phyloP scores from a whole-genome alignment of 2,329 filamentous ascomycete genomes.

The Talaromyces marneffei region DNA sequence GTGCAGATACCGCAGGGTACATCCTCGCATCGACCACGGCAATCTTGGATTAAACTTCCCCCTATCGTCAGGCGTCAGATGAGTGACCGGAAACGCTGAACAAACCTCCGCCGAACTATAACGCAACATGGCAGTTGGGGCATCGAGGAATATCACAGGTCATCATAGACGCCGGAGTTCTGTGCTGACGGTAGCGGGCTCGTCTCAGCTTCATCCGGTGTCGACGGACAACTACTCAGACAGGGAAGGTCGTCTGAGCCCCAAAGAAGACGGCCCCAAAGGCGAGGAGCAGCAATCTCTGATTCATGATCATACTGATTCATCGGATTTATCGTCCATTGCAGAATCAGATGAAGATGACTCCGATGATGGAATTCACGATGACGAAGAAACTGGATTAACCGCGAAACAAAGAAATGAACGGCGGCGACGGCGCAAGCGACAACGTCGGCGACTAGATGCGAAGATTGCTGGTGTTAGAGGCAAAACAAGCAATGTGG shows the following conservation, averaged over 20 bases:
- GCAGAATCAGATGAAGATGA: conserved; percentile 50
- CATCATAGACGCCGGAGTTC: conserved; percentile 38
- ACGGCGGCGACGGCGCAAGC: conserved; percentile 60
- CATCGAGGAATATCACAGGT: conserved; percentile 22
- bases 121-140: conserved; percentile 29
- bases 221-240: conserved; percentile 33
- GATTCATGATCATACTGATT: conserved; percentile 31
- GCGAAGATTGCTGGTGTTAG: conserved; percentile 59
- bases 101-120: neutral
- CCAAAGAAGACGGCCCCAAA: conserved; percentile 21
- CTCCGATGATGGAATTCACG: conserved; percentile 67
- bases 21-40: neutral
- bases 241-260: conserved; percentile 16
- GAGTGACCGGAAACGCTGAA: neutral
- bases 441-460: conserved; percentile 63
- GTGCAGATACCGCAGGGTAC: neutral
- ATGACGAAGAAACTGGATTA: conserved; percentile 86
- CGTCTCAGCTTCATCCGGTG: conserved; percentile 38
- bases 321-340: conserved; percentile 38
- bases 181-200: conserved; percentile 40
- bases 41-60: neutral
- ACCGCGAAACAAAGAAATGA: conserved; percentile 63
- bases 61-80: conserved; percentile 1
- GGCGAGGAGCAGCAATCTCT: conserved; percentile 32
- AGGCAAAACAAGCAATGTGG: conserved; percentile 63